A percentile compares a stretch with the other conserved stretches of the same genome.
Conservation (phyloP, 2,329 filamentous ascomycete species). For the Phaeoacremonium minimum region DNA sequence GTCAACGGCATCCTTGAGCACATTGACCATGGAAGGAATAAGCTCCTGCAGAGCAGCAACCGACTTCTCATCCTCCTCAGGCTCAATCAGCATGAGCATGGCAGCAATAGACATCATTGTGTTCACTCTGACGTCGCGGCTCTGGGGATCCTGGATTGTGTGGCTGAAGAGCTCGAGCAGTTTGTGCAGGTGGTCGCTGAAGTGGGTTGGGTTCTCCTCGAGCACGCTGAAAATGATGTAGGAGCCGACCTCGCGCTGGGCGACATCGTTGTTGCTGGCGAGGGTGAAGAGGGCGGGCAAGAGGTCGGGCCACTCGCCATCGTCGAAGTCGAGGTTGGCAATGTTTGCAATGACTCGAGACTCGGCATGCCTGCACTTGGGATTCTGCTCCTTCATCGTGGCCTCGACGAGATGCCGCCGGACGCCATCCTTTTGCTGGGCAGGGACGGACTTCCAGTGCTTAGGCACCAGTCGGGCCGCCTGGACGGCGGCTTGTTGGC, state of each 20-base stretch:
- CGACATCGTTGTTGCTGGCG: slow-evolving; percentile 67
- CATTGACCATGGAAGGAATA: slow-evolving; percentile 82
- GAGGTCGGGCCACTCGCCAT: slow-evolving; percentile 81
- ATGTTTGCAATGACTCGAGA: slow-evolving; percentile 85
- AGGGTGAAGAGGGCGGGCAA: slow-evolving; percentile 76
- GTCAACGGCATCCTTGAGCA: slow-evolving; percentile 80
- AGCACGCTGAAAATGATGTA: slow-evolving; percentile 92
- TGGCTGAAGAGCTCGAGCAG: slow-evolving; percentile 80
- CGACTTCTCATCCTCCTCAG: slow-evolving; percentile 74
- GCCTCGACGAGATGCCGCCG: slow-evolving; percentile 80
- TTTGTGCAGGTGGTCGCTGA: slow-evolving; percentile 74
- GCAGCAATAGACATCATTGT: slow-evolving; percentile 87
- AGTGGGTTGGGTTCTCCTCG: slow-evolving; percentile 80
- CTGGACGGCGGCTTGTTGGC: slow-evolving; percentile 90
- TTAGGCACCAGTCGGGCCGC: slow-evolving; percentile 75
- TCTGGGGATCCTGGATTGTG: slow-evolving; percentile 87
- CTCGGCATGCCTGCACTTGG: slow-evolving; percentile 77
- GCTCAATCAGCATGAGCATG: slow-evolving; percentile 80
- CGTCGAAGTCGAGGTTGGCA: slow-evolving; percentile 78
- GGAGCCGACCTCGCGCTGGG: slow-evolving; percentile 83
- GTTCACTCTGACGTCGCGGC: slow-evolving; percentile 89
- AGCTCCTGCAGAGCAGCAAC: slow-evolving; percentile 74
- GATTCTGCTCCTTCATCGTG: slow-evolving; percentile 73
- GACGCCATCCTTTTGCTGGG: slow-evolving; percentile 73
- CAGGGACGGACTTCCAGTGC: slow-evolving; percentile 76